Evolutionary conservation across 23 red algal species (phyloP).

Genomic region (Cyanidiococcus yangmingshanensis): DNA sequence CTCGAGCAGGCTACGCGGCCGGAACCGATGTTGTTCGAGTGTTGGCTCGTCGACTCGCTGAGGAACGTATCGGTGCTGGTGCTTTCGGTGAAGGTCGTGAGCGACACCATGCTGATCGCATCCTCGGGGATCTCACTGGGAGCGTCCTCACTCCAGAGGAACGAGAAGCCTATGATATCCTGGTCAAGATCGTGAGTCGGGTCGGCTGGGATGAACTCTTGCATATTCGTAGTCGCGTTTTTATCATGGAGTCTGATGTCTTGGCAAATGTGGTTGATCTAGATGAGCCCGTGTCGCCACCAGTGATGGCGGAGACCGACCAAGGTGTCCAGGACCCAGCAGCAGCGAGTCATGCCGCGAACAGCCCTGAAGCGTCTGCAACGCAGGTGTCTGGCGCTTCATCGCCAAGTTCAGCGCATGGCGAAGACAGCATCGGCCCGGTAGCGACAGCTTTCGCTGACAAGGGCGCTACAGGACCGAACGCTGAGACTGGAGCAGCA

Average conservation of each 20-base stretch:
- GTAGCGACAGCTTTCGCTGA: too few relatives aligned
- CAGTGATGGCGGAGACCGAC: neutral
- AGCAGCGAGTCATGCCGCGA: neutral
- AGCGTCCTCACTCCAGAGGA: conserved; percentile 66
- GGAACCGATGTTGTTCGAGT: conserved; percentile 25
- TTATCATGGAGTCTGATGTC: conserved; percentile 87
- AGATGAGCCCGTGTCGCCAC: neutral
- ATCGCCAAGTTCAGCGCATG: neutral
- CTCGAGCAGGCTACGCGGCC: conserved; percentile 26
- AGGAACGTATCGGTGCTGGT: conserved; percentile 19
- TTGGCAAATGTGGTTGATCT: neutral
- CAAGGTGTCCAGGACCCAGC: neutral
- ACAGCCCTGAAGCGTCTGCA: neutral
- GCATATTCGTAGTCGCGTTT: conserved; percentile 51
- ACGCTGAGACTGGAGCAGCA: neutral
- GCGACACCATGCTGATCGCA: conserved; percentile 34
- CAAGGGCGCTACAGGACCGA: neutral
- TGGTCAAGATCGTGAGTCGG: conserved; percentile 66
- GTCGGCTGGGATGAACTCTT: conserved; percentile 85
- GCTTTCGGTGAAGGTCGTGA: neutral
- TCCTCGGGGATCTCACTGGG: conserved; percentile 57
- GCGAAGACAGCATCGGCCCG: neutral
- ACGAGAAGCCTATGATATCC: conserved; percentile 46
- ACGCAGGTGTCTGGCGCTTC: conserved; percentile 7
- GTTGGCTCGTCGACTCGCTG: conserved; percentile 20